Evolutionary conservation across 345 rosid species (phyloP).

Genomic region (Atalantia buxifolia): DNA sequence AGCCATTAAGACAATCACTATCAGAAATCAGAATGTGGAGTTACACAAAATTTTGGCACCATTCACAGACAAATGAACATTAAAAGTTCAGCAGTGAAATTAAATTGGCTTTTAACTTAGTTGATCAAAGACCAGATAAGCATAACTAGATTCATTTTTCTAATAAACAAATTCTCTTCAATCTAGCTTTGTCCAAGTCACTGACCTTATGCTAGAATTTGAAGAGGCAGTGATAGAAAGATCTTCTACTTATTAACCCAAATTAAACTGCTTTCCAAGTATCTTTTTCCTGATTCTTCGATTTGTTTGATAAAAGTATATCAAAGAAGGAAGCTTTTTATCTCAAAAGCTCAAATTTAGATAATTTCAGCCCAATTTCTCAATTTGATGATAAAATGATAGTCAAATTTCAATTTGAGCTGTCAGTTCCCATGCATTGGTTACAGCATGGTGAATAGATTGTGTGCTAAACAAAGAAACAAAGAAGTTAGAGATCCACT

Average conservation of each 20-base stretch:
- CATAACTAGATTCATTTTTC: not conserved
- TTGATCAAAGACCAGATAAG: not conserved
- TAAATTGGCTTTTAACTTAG: not conserved
- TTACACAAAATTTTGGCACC: too few relatives aligned
- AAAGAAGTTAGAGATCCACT: not conserved
- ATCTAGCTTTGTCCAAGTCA: not conserved
- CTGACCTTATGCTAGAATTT: not conserved
- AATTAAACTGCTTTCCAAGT: not conserved
- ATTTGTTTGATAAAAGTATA: not conserved
- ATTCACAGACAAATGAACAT: not conserved
- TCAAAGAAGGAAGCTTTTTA: not conserved
- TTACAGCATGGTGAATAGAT: not conserved
- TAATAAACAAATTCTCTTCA: not conserved
- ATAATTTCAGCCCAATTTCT: not conserved
- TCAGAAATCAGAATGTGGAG: not conserved
- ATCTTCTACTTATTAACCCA: not conserved
- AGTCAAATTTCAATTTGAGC: not conserved
- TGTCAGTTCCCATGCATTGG: not conserved
- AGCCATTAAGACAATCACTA: not conserved
- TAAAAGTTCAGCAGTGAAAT: not conserved
- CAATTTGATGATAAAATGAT: not conserved
- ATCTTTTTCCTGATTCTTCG: not conserved
- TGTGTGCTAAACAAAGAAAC: not conserved
- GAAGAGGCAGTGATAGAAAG: not conserved
- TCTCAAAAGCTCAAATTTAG: not conserved